Evolutionary conservation across 2,329 filamentous ascomycete species (phyloP).

Genomic region (Colletotrichum sp.): DNA sequence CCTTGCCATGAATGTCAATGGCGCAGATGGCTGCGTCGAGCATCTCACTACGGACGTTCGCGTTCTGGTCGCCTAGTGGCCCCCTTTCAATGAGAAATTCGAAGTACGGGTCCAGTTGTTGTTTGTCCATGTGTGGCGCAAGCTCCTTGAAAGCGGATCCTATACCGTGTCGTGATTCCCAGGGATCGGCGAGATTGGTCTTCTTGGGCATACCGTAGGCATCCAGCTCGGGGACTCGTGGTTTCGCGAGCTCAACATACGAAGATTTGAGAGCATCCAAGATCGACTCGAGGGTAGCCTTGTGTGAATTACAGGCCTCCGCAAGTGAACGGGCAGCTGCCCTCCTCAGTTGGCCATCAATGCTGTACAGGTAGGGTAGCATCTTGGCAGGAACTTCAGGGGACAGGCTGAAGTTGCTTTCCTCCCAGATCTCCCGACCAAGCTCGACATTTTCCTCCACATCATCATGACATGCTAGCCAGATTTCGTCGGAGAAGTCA

Average conservation of each 20-base stretch:
- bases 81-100: constrained; percentile 85
- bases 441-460: constrained; percentile 85
- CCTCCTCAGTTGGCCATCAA: constrained; percentile 81
- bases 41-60: constrained; percentile 84
- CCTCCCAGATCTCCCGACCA: constrained; percentile 91
- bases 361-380: constrained; percentile 79
- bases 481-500: constrained; percentile 87
- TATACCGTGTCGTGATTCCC: constrained; percentile 90
- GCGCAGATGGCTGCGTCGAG: constrained; percentile 84
- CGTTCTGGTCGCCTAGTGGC: constrained; percentile 83
- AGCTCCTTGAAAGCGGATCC: constrained; percentile 87
- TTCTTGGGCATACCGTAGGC: constrained; percentile 95
- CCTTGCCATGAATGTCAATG: constrained; percentile 81
- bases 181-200: constrained; percentile 84
- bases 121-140: constrained; percentile 69
- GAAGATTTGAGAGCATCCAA: constrained; percentile 70
- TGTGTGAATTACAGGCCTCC: constrained; percentile 70
- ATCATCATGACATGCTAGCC: constrained; percentile 92
- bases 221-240: constrained; percentile 82
- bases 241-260: constrained; percentile 82
- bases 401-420: constrained; percentile 79
- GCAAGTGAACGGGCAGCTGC: constrained; percentile 84
- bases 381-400: constrained; percentile 70
- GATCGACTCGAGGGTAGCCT: constrained; percentile 63
- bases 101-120: constrained; percentile 78